Conservation (phyloP, 192 early-diverging fungal genomes). For the Coemansia sp. region DNA sequence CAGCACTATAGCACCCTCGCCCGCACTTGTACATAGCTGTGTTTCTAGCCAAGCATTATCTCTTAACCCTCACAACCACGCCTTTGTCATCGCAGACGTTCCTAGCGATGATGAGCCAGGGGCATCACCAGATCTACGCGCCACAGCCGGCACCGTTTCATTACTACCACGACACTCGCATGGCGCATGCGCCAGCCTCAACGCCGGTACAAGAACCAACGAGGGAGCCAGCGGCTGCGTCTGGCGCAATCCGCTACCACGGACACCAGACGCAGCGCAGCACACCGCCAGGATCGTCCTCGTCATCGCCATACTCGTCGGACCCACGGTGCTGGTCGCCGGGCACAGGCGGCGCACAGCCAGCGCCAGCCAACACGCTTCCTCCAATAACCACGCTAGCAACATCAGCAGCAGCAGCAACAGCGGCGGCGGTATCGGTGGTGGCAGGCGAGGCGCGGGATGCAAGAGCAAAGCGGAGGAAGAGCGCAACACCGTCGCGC, state of each 20-base stretch:
- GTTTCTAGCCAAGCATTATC: background rate
- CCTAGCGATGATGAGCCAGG: constrained; percentile 6
- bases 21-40: background rate
- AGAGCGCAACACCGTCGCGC: constrained; percentile 1
- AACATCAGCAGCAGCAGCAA: background rate
- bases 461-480: background rate
- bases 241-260: background rate
- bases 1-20: too few species aligned
- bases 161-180: background rate
- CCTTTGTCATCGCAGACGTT: background rate
- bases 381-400: constrained; percentile 2
- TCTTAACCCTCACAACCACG: background rate
- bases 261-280: constrained; percentile 1
- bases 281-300: background rate
- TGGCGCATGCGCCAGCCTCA: background rate
- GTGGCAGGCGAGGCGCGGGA: background rate
- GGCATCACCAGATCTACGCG: constrained; percentile 4
- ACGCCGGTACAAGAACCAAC: background rate
- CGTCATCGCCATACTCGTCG: background rate
- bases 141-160: background rate
- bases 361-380: background rate
- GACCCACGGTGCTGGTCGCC: constrained; percentile 2
- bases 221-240: background rate
- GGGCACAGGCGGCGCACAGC: background rate
- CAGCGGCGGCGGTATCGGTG: background rate